Evolutionary conservation across 2,329 filamentous ascomycete species (phyloP).

Genomic region (Colletotrichum sp.): DNA sequence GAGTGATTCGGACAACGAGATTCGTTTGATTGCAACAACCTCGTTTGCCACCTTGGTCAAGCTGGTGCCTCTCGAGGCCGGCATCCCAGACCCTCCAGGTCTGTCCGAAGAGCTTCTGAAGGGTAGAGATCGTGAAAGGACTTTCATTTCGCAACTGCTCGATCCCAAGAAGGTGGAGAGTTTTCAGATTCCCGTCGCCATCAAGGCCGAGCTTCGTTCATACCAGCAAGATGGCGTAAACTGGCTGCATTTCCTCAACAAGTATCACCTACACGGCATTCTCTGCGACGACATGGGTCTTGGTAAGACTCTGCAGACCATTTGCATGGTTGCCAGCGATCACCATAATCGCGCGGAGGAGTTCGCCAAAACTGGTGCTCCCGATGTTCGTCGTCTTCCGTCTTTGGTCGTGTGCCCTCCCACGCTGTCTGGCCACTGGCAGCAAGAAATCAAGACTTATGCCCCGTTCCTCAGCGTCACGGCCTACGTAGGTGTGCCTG

Average conservation of each 20-base stretch:
- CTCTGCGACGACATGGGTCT: conserved; percentile 99
- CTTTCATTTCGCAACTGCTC: conserved; percentile 95
- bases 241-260: conserved; percentile 97
- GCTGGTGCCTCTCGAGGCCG: conserved; percentile 93
- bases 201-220: conserved; percentile 94
- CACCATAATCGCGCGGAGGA: conserved; percentile 94
- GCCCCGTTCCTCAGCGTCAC: conserved; percentile 91
- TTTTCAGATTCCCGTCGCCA: conserved; percentile 92
- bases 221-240: conserved; percentile 99
- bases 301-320: conserved; percentile 94
- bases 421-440: conserved; percentile 96
- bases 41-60: conserved; percentile 98
- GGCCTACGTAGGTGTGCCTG: conserved; percentile 88
- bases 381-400: conserved; percentile 80
- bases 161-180: conserved; percentile 96
- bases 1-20: conserved; percentile 97
- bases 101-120: conserved; percentile 87
- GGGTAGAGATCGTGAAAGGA: conserved; percentile 90
- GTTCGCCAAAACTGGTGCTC: conserved; percentile 79
- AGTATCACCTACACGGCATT: conserved; percentile 96
- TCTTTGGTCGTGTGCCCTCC: conserved; percentile 96
- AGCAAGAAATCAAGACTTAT: conserved; percentile 95
- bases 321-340: conserved; percentile 97
- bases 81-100: conserved; percentile 94
- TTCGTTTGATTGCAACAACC: conserved; percentile 91